These are phyloP conservation scores for Annulohypoxylon stygium DNA, from an alignment of 495 filamentous ascomycete species.

Conservation along the genomic window DNA sequence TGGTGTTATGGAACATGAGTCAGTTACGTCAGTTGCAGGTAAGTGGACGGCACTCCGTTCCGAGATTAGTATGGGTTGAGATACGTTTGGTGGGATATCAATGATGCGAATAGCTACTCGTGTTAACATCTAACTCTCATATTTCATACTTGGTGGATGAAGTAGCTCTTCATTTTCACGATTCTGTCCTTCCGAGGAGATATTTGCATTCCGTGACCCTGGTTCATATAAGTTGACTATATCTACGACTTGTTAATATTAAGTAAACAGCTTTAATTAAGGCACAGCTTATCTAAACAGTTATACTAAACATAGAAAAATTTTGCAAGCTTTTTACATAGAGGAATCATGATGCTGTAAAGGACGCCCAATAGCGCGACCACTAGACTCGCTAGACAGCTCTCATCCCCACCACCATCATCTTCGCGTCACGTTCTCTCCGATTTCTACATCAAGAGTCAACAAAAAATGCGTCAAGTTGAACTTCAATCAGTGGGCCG, in stretches of 20 bases:
- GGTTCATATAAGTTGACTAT: too few relatives aligned
- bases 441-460: neutral
- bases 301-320: neutral
- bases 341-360: conserved; percentile 7
- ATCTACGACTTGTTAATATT: too few relatives aligned
- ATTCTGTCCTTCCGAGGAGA: neutral
- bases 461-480: conserved; percentile 11
- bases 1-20: neutral
- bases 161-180: neutral
- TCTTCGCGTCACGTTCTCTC: conserved; percentile 18
- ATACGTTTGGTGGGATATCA: neutral
- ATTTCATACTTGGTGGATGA: neutral
- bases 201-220: neutral
- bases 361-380: neutral
- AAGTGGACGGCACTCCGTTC: neutral
- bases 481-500: conserved; percentile 3
- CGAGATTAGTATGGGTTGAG: neutral
- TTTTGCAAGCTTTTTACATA: neutral
- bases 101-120: neutral
- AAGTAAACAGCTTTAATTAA: too few relatives aligned
- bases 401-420: conserved; percentile 11
- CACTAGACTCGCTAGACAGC: conserved; percentile 3
- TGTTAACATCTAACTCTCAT: neutral
- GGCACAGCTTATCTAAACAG: too few relatives aligned
- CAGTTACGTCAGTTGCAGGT: neutral